phyloP scores from a whole-genome alignment of 345 rosid species.

The Moringa oleifera region DNA sequence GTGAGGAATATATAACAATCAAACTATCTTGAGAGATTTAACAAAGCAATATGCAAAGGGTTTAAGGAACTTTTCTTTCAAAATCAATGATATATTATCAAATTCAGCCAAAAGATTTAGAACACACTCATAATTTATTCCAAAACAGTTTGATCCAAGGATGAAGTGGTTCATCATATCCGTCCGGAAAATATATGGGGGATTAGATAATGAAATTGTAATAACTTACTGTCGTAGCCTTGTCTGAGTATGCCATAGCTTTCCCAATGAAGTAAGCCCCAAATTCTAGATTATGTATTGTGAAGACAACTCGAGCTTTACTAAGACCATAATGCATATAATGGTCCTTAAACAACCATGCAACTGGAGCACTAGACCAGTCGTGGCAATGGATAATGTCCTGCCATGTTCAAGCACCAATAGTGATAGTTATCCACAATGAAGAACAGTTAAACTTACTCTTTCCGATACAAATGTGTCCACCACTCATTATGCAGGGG shows the following conservation, averaged over 20 bases:
- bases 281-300: constrained; percentile 90
- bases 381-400: constrained; percentile 97
- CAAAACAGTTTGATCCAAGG: background rate
- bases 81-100: background rate
- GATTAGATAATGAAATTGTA: background rate
- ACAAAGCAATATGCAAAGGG: no score
- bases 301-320: constrained; percentile 79
- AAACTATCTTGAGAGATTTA: no score
- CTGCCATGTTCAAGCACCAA: constrained; percentile 31
- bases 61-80: background rate
- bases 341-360: constrained; percentile 81
- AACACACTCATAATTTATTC: background rate
- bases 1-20: background rate
- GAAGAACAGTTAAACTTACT: constrained; percentile 8
- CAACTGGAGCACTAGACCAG: constrained; percentile 93
- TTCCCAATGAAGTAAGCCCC: constrained; percentile 62
- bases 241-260: constrained; percentile 82
- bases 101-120: background rate
- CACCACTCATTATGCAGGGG: background rate
- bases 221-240: constrained; percentile 75
- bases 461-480: background rate
- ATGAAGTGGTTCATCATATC: no score
- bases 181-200: background rate
- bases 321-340: constrained; percentile 74
- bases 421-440: background rate